Evolutionary conservation across 2,329 filamentous ascomycete genomes (phyloP), one percentile per base, ranked within the genome.

Genomic region (Elsinoe australis): DNA sequence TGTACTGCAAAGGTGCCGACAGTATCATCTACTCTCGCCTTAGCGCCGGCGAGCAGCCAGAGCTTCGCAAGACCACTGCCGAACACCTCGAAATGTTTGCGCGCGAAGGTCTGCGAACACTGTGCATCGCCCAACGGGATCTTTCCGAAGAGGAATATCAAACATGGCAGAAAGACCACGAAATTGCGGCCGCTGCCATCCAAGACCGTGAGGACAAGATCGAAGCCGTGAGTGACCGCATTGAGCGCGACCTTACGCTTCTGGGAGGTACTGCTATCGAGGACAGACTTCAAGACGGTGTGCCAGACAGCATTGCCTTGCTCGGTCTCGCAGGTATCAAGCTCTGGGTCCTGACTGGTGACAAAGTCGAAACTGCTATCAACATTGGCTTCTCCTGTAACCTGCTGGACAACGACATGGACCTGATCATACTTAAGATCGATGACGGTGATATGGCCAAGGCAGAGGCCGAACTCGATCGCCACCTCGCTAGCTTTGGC

Each of bases 351-450:
- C 71, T 98, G 55, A 98, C 92, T 12, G 92, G 94, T 54, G 92
- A 98, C 74, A 98, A 96, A 68, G 90, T 96, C 24, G 92, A 98
- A 69, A 98, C 92, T 18, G 92, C 94, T 50, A 98, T 98, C 79
- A 98, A 98, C 69, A 98, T 98, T 62, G 92, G 92, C 2, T 98
- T 96, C 68, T 98, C 94, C 8, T 98, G 94, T 72, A 98, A 98
- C 58, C 75, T 98, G 24, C 78, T 98, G 49, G 88, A 90, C 67
- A 98, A 95, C 65, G 87, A 95, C 56, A 95, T 98, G 92, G 92
- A 98, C 57, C 72, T 98, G 53, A 85, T 98, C 54, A 80, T 94
- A 41, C 75, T 98, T 57, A 94, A 94, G 62, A 76, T 92, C 22
- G 78, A 85, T 1, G 87, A 94, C 54, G 83, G 88, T 68, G 76